Evolutionary conservation across 2,329 filamentous ascomycete species (phyloP).

Genomic region (Thelonectria olida): DNA sequence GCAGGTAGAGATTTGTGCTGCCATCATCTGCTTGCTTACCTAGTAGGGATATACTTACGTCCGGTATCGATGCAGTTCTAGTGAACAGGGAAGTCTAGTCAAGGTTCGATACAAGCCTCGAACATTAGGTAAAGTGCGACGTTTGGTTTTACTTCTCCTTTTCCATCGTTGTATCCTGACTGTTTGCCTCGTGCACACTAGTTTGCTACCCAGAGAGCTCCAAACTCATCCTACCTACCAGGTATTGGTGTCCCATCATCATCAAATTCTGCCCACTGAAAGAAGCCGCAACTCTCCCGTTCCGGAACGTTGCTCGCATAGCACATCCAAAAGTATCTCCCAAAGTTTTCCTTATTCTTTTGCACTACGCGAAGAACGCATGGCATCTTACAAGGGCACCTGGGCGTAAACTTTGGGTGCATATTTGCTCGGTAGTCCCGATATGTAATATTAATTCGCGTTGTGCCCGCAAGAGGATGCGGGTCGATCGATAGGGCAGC

Average conservation of each 20-base stretch:
- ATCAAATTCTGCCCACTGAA: conserved; percentile 87
- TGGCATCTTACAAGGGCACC: conserved; percentile 78
- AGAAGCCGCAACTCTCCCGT: conserved; percentile 77
- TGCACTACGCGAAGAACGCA: conserved; percentile 80
- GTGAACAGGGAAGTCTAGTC: too few species aligned
- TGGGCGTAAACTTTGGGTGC: conserved; percentile 80
- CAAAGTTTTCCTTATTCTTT: conserved; percentile 77
- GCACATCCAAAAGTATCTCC: conserved; percentile 95
- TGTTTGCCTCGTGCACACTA: too few species aligned
- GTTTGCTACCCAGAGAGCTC: too few species aligned
- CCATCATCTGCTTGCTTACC: too few species aligned
- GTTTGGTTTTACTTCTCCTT: too few species aligned
- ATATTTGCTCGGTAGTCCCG: conserved; percentile 82
- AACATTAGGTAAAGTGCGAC: too few species aligned
- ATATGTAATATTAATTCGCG: conserved; percentile 93
- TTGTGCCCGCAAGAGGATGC: conserved; percentile 82
- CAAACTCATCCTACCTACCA: background rate
- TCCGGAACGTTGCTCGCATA: conserved; percentile 77
- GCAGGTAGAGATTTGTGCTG: too few species aligned
- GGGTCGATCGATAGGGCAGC: conserved; percentile 81
- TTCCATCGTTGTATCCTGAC: too few species aligned
- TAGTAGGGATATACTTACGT: too few species aligned
- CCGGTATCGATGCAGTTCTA: too few species aligned
- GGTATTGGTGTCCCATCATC: conserved; percentile 79
- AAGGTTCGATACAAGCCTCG: too few species aligned